These are phyloP conservation scores for Acacia confusa DNA, from an alignment of 306 rosid species.

Conservation along the genomic window DNA sequence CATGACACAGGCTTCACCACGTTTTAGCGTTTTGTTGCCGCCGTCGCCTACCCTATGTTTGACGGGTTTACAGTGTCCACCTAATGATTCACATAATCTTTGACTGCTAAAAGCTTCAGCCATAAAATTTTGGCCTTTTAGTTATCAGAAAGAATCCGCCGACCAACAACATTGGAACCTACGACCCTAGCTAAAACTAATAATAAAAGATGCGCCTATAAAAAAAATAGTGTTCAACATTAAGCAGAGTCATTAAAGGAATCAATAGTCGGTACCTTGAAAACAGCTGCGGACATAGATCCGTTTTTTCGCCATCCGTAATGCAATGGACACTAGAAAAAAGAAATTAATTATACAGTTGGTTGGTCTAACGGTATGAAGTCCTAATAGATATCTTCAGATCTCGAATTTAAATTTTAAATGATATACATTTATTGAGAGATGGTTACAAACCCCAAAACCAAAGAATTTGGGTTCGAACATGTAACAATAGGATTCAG, in stretches of 20 bases:
- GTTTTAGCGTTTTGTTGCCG: background rate
- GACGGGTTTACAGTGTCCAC: background rate
- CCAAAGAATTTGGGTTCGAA: no score
- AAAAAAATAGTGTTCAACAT: background rate
- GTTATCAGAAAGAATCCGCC: constrained; percentile 7
- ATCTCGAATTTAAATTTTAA: no score
- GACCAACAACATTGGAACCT: constrained; percentile 7
- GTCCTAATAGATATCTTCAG: no score
- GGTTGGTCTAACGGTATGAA: no score
- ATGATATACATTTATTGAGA: no score
- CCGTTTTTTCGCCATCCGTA: background rate
- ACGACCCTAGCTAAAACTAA: background rate
- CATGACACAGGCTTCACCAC: constrained; percentile 11
- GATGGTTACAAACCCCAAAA: no score
- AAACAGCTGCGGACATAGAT: background rate
- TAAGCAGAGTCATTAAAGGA: background rate
- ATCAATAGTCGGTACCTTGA: background rate
- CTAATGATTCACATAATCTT: background rate
- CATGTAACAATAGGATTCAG: no score
- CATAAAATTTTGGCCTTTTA: background rate
- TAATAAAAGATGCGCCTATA: background rate
- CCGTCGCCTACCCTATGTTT: background rate
- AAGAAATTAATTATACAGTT: no score
- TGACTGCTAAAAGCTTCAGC: background rate
- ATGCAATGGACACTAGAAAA: background rate